phyloP scores from a whole-genome alignment of 2,329 filamentous ascomycete species.

The Thelonectria discophora region DNA sequence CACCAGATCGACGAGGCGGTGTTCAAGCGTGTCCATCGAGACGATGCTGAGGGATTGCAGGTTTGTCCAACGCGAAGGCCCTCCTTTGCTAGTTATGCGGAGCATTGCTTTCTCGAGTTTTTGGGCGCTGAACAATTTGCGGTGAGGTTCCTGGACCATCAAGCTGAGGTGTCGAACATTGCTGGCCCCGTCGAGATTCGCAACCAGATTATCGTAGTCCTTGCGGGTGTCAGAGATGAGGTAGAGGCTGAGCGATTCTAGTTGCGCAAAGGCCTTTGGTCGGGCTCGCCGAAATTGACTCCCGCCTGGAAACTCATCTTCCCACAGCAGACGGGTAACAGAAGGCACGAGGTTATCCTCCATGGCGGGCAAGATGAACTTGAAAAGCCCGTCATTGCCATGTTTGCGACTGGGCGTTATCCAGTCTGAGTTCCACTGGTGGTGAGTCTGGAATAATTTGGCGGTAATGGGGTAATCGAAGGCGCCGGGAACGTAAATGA shows the following conservation, averaged over 20 bases:
- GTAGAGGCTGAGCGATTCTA: background rate
- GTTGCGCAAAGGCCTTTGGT: background rate
- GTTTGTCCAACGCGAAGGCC: background rate
- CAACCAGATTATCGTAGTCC: background rate
- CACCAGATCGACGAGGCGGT: background rate
- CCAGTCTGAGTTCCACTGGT: background rate
- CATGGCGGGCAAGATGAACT: background rate
- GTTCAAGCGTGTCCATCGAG: no score
- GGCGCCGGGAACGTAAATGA: no score
- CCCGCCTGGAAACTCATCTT: background rate
- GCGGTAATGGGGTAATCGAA: background rate
- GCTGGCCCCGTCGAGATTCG: background rate
- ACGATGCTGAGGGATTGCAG: background rate
- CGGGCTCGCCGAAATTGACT: background rate
- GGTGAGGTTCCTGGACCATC: background rate
- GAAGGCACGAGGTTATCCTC: background rate
- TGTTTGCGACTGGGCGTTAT: no score
- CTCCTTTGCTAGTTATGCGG: background rate
- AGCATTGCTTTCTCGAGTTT: background rate
- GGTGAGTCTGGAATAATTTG: background rate
- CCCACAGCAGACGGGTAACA: conserved; percentile 3
- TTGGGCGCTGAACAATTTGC: background rate
- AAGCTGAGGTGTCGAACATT: conserved; percentile 5
- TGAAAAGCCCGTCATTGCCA: conserved; percentile 3
- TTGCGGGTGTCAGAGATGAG: background rate